Evolutionary conservation across 371 early-diverging fungal genomes (phyloP).

Genomic region (Parasitella parasitica): DNA sequence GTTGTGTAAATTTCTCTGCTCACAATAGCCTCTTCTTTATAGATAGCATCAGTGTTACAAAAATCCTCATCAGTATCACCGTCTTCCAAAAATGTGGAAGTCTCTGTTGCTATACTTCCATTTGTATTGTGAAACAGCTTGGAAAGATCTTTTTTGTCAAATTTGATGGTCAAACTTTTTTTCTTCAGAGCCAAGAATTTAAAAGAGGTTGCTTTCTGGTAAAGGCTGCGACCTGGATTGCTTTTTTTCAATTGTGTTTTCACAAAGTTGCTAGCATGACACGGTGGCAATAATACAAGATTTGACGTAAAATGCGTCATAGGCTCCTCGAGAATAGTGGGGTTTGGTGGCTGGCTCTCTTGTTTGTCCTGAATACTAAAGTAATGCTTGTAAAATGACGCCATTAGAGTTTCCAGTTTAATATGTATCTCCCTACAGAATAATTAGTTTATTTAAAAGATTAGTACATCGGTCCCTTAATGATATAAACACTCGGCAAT

Average conservation of each 20-base stretch:
- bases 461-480: too few relatives aligned
- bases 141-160: too few relatives aligned
- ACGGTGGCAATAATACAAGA: not conserved
- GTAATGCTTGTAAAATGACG: constrained; percentile 17
- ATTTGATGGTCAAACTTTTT: not conserved
- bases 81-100: not conserved
- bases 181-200: not conserved
- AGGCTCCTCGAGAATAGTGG: not conserved
- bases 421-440: constrained; percentile 23
- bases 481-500: too few relatives aligned
- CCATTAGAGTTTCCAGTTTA: constrained; percentile 19
- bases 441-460: too few relatives aligned
- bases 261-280: not conserved
- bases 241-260: not conserved
- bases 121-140: not conserved
- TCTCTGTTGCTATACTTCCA: not conserved
- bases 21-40: not conserved
- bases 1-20: not conserved
- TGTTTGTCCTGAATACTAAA: not conserved
- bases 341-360: not conserved
- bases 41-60: not conserved
- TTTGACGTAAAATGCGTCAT: not conserved
- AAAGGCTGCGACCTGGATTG: too few relatives aligned
- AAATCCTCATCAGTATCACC: not conserved
- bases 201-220: not conserved